These are phyloP conservation scores for Phycomyces blakesleeanus DNA, from an alignment of 192 early-diverging fungal species.

Conservation along the genomic window DNA sequence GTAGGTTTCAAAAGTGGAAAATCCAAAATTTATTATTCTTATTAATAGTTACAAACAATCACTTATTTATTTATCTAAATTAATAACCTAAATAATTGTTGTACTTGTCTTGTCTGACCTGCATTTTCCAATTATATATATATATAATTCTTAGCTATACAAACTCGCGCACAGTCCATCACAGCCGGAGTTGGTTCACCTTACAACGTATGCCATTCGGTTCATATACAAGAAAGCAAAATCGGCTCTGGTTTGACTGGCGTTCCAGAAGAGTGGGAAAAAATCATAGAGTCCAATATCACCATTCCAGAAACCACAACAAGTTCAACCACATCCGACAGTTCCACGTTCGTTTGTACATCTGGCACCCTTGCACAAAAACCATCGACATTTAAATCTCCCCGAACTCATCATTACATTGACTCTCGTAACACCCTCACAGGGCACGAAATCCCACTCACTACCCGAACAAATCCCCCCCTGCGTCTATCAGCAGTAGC, in stretches of 20 bases:
- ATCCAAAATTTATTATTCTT: not conserved
- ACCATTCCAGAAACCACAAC: conserved; percentile 37
- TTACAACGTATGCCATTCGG: conserved; percentile 46
- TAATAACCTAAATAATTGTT: too few relatives aligned
- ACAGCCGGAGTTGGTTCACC: conserved; percentile 41
- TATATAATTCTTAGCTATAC: not conserved
- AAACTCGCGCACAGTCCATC: not conserved
- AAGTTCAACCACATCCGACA: too few relatives aligned
- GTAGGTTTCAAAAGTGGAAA: not conserved
- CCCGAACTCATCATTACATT: too few relatives aligned
- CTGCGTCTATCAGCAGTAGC: too few relatives aligned
- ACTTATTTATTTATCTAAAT: too few relatives aligned
- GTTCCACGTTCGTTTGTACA: too few relatives aligned
- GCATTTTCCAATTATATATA: not conserved
- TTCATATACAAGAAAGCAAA: conserved; percentile 47
- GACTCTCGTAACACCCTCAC: too few relatives aligned
- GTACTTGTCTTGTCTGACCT: too few relatives aligned
- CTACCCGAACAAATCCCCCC: too few relatives aligned
- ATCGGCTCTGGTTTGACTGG: conserved; percentile 27
- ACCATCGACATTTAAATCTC: too few relatives aligned
- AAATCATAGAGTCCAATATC: conserved; percentile 15
- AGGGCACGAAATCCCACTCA: too few relatives aligned
- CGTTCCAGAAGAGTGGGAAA: conserved; percentile 45
- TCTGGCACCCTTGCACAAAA: too few relatives aligned
- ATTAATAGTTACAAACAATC: conserved; percentile 1